Percentiles rank a stretch among this genome's conserved stretches.
Evolutionary conservation across 192 early-diverging fungal species (phyloP).

Genomic region (Coemansia javaensis): DNA sequence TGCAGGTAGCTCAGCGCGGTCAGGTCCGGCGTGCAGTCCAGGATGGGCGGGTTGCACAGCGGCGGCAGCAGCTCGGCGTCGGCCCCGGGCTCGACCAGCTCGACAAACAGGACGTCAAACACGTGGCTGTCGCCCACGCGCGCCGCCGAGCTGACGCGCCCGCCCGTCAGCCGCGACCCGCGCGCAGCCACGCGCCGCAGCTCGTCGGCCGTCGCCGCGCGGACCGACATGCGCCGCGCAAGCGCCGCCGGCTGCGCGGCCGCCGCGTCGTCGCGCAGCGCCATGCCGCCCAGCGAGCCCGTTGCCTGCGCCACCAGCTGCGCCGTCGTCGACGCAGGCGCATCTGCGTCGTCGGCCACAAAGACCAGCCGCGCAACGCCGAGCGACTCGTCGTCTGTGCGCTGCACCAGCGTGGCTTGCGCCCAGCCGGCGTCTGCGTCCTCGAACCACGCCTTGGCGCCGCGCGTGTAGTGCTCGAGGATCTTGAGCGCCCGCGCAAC

Average conservation of each 20-base stretch:
- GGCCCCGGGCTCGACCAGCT: conserved; percentile 39
- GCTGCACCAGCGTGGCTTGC: conserved; percentile 54
- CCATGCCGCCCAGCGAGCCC: neutral
- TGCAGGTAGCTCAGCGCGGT: conserved; percentile 89
- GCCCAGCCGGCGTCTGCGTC: conserved; percentile 85
- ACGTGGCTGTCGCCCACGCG: conserved; percentile 26
- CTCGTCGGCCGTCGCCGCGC: conserved; percentile 31
- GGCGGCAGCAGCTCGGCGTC: conserved; percentile 65
- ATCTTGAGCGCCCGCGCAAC: conserved; percentile 43
- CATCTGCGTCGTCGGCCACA: conserved; percentile 35
- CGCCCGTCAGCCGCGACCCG: conserved; percentile 45
- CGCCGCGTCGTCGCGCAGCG: conserved; percentile 1
- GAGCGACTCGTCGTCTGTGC: conserved; percentile 30
- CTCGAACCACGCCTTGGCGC: conserved; percentile 82
- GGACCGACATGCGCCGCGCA: conserved; percentile 17
- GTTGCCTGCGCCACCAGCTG: conserved; percentile 34
- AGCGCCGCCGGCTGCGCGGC: neutral
- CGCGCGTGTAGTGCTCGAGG: conserved; percentile 66
- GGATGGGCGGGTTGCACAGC: conserved; percentile 85
- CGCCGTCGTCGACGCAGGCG: conserved; percentile 23
- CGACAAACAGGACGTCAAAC: conserved; percentile 35
- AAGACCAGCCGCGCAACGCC: conserved; percentile 43
- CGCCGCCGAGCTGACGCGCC: conserved; percentile 34
- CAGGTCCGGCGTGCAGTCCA: conserved; percentile 85
- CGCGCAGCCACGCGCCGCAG: conserved; percentile 32